A percentile compares a stretch with the other conserved stretches of the same genome.
phyloP scores from a whole-genome alignment of 371 early-diverging fungal species.

The Blakeslea trispora region DNA sequence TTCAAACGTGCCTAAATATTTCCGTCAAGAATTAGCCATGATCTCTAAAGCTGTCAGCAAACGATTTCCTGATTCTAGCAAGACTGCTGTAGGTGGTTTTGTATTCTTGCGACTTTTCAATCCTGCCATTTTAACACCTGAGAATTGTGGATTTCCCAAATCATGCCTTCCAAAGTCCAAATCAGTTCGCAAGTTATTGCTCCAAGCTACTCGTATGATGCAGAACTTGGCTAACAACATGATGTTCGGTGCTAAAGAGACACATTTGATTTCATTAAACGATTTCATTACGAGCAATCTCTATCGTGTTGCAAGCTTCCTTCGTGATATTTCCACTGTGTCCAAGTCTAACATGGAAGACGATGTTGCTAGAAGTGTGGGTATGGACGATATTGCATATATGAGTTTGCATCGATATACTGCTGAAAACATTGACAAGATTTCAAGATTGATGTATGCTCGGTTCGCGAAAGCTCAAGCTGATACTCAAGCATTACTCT shows the following conservation, averaged over 20 bases:
- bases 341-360: constrained; percentile 3
- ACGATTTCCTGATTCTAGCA: constrained; percentile 80
- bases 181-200: constrained; percentile 77
- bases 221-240: constrained; percentile 94
- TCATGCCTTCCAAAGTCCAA: constrained; percentile 46
- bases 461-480: constrained; percentile 22
- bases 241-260: constrained; percentile 91
- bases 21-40: constrained; percentile 78
- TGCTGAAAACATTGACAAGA: constrained; percentile 44
- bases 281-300: constrained; percentile 75
- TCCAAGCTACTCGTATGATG: constrained; percentile 91
- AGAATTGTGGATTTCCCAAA: constrained; percentile 52
- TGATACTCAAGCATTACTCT: constrained; percentile 29
- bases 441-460: constrained; percentile 30
- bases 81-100: constrained; percentile 88
- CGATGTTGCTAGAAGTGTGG: constrained; percentile 4
- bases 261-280: constrained; percentile 84
- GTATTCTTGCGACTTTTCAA: constrained; percentile 91
- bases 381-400: constrained; percentile 48
- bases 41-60: constrained; percentile 72
- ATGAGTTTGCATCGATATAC: constrained; percentile 39
- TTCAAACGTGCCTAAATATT: constrained; percentile 63
- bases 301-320: constrained; percentile 56
- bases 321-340: constrained; percentile 54
- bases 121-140: constrained; percentile 91